Conservation (phyloP, 139 green algal species). For the Closterium sp. region DNA sequence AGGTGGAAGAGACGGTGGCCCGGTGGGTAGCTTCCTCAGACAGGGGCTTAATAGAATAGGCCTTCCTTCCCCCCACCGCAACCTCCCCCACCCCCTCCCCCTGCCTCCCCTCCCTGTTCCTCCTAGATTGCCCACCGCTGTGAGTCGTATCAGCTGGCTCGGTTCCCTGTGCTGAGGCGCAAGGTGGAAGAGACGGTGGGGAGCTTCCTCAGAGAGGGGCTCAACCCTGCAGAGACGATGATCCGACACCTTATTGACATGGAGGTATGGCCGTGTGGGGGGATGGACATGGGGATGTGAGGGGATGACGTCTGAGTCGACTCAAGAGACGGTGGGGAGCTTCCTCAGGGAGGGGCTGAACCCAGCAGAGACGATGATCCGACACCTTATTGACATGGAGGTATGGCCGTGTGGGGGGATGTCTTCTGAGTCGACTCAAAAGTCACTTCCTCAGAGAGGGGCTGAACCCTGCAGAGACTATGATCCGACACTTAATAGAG, state of each 20-base stretch:
- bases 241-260: slow-evolving; percentile 73
- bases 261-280: slow-evolving; percentile 65
- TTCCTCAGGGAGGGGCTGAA: slow-evolving; percentile 76
- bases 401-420: too few relatives aligned
- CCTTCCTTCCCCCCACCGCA: background rate
- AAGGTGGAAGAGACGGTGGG: slow-evolving; percentile 40
- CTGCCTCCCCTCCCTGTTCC: slow-evolving; percentile 52
- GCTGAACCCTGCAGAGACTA: too few relatives aligned
- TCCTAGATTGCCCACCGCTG: slow-evolving; percentile 27
- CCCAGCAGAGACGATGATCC: too few relatives aligned
- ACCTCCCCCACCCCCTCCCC: too few relatives aligned
- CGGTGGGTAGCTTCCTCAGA: background rate
- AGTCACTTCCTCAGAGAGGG: too few relatives aligned
- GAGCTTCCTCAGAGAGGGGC: slow-evolving; percentile 71
- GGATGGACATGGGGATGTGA: slow-evolving; percentile 49
- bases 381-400: too few relatives aligned
- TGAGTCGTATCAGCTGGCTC: slow-evolving; percentile 63
- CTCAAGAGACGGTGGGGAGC: too few relatives aligned
- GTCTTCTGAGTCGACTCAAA: too few relatives aligned
- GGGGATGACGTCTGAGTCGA: too few relatives aligned
- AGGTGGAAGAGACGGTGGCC: slow-evolving; percentile 42
- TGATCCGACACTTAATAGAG: too few relatives aligned
- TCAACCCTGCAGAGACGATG: slow-evolving; percentile 68
- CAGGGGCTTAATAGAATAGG: too few relatives aligned
- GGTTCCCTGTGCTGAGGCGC: slow-evolving; percentile 57